These are phyloP conservation scores for Gonium pectorale DNA, from an alignment of 139 green algal species.

Conservation along the genomic window DNA sequence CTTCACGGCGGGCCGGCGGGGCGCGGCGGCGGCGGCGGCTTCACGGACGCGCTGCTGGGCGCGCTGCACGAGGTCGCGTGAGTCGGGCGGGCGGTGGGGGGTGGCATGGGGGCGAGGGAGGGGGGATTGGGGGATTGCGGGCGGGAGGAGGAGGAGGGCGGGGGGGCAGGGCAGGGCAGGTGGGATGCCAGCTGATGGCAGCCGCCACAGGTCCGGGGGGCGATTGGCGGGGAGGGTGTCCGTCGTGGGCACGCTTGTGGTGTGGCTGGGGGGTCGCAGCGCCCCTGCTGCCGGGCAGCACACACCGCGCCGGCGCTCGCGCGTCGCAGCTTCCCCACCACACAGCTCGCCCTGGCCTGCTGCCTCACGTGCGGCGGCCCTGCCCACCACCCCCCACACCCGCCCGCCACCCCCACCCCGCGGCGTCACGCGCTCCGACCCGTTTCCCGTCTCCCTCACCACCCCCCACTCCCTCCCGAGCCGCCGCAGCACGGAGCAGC, in stretches of 20 bases:
- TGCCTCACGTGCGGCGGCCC: background rate
- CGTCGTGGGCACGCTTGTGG: background rate
- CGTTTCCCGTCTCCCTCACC: background rate
- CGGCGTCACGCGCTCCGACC: no score
- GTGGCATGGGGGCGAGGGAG: no score
- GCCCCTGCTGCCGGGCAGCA: no score
- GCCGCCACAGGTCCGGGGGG: background rate
- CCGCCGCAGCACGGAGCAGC: slow-evolving; percentile 26
- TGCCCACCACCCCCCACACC: background rate
- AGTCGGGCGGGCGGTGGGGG: background rate
- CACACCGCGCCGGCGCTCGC: no score
- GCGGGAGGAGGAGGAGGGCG: background rate
- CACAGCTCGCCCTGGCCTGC: no score
- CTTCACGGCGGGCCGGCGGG: background rate
- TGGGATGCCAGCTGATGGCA: background rate
- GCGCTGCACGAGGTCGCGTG: slow-evolving; percentile 34
- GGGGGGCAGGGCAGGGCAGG: background rate
- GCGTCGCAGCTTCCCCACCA: no score
- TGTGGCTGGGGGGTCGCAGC: background rate
- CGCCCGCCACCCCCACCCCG: no score
- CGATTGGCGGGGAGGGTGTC: background rate
- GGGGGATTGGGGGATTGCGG: background rate
- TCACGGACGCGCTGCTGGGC: slow-evolving; percentile 22
- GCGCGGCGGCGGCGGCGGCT: background rate
- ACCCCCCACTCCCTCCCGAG: background rate